A percentile compares a stretch with the other conserved stretches of the same genome.
Conservation (phyloP, 2,329 filamentous ascomycete species). For the Fusarium sp. region DNA sequence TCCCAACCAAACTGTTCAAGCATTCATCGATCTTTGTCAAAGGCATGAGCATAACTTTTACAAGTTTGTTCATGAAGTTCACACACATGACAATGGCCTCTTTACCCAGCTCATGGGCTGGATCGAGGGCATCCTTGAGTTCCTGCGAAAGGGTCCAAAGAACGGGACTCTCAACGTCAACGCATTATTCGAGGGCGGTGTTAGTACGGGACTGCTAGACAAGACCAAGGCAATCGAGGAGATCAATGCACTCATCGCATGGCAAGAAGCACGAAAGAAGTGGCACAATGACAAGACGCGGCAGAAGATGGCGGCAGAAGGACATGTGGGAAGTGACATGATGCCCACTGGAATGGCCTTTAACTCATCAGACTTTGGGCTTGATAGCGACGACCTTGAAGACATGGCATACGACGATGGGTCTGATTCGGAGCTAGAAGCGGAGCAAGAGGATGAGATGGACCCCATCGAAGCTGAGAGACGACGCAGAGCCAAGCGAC, state of each 20-base stretch:
- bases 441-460: constrained; percentile 80
- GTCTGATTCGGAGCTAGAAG: constrained; percentile 73
- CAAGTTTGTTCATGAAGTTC: constrained; percentile 98
- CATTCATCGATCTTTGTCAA: constrained; percentile 96
- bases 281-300: constrained; percentile 98
- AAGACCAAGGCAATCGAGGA: constrained; percentile 79
- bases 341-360: constrained; percentile 71
- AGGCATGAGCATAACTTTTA: constrained; percentile 98
- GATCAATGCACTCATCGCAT: constrained; percentile 87
- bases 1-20: constrained; percentile 97
- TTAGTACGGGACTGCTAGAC: constrained; percentile 75
- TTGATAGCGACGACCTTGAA: constrained; percentile 87
- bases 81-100: constrained; percentile 94
- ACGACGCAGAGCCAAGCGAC: constrained; percentile 78
- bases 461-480: constrained; percentile 92
- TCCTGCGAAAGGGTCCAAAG: constrained; percentile 85
- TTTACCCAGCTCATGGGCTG: constrained; percentile 97
- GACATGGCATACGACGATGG: constrained; percentile 86
- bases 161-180: constrained; percentile 95
- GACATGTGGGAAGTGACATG: constrained; percentile 60
- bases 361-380: constrained; percentile 86
- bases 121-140: constrained; percentile 95
- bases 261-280: constrained; percentile 96
- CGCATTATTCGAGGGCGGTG: constrained; percentile 85
- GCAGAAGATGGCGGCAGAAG: constrained; percentile 97